These are phyloP conservation scores for Candida bentonensis DNA, from an alignment of 805 yeast species.

Conservation along the genomic window DNA sequence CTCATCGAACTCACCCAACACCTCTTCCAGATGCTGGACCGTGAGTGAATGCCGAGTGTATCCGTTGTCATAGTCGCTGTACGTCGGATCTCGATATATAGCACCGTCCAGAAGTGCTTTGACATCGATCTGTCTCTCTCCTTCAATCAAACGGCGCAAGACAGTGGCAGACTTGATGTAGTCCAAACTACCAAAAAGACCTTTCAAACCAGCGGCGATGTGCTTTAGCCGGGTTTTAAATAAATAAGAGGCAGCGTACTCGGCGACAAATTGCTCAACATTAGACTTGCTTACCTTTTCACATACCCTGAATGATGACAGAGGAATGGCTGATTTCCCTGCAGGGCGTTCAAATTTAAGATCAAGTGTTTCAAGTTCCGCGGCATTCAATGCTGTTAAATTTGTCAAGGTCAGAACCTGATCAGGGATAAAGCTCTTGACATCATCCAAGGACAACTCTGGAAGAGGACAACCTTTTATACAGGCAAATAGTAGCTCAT, in stretches of 20 bases:
- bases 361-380: background rate
- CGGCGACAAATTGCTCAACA: background rate
- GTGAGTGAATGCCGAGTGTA: background rate
- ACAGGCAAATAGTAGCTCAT: background rate
- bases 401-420: background rate
- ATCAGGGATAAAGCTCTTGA: background rate
- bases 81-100: background rate
- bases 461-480: background rate
- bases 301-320: background rate
- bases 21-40: constrained; percentile 38
- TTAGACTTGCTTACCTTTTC: background rate
- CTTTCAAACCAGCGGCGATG: background rate
- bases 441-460: background rate
- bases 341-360: background rate
- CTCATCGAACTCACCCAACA: constrained; percentile 29
- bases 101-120: background rate
- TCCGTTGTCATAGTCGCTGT: background rate
- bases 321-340: background rate
- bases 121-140: background rate
- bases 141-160: background rate
- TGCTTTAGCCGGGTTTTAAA: background rate
- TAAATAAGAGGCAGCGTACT: background rate
- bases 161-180: background rate
- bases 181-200: background rate
- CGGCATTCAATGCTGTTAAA: background rate